A percentile compares a stretch with the other conserved stretches of the same genome.
Evolutionary conservation across 768 basidiomycete genomes (phyloP).

Genomic region (Russula brevipes): DNA sequence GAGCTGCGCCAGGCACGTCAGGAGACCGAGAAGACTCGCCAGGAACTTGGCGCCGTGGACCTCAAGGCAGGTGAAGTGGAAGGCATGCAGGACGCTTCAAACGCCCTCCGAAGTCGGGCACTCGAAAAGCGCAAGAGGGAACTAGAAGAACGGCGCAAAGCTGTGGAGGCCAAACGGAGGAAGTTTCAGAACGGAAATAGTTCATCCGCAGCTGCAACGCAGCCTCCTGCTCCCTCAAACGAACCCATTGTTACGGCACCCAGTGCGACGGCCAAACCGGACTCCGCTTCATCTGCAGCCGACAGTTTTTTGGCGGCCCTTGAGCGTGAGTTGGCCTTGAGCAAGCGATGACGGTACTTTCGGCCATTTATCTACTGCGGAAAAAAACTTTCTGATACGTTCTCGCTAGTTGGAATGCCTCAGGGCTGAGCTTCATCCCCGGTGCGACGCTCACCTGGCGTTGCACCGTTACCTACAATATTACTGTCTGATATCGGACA

Average conservation of each 20-base stretch:
- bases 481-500: constrained; percentile 4
- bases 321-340: constrained; percentile 52
- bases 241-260: constrained; percentile 1
- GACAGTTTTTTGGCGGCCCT: constrained; percentile 64
- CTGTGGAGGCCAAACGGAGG: constrained; percentile 63
- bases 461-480: constrained; percentile 10
- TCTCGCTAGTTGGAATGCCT: neutral
- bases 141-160: constrained; percentile 55
- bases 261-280: constrained; percentile 17
- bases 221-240: constrained; percentile 12
- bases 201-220: constrained; percentile 8
- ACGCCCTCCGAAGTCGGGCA: constrained; percentile 43
- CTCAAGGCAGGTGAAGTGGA: constrained; percentile 67
- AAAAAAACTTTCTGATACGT: neutral
- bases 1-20: constrained; percentile 60
- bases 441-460: constrained; percentile 6
- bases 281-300: constrained; percentile 37
- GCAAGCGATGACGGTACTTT: constrained; percentile 24
- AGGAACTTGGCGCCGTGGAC: constrained; percentile 57
- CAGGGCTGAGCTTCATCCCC: constrained; percentile 9
- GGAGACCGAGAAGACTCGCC: constrained; percentile 63
- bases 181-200: constrained; percentile 38
- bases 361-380: neutral
- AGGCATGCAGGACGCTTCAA: constrained; percentile 53
- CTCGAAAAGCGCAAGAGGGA: constrained; percentile 73